Evolutionary conservation across 176 grass and related monocot species (phyloP), one percentile per base, ranked within the genome.

Genomic region (Juncus effusus): DNA sequence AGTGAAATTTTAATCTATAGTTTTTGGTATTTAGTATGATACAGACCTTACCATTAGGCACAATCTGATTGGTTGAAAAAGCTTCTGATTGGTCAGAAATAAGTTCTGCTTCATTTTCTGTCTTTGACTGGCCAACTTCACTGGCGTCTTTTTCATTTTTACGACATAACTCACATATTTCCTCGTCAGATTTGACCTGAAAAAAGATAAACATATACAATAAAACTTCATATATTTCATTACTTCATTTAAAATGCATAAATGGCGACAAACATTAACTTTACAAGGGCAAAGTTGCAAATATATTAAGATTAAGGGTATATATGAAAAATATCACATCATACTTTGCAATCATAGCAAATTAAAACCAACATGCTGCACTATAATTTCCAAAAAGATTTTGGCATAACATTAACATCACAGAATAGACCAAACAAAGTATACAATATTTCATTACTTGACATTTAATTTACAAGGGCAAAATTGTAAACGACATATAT

Each of bases 341-440:
- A 9, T 47, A 95, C 90, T 82, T 83, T 81, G 64, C 90, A 85
- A 36, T 49, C 59, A 11, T 65, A 65, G 60, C 94, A 99, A 19
- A 90, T 80, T 80, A 99, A 73, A 63, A 90, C 85, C 58, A 93
- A 69, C 85, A 93, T 99, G 64, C 94, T 82, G 49, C 94, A 93
- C 41, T 82, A 28, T 28, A 28, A 28, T 28, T 28, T 28, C 19
- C 19, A 28, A 28, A 28, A 28, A 28, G 19, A 28, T 28, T 28
- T 28, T 28, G 19, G 19, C 19, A 28, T 28, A 28, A 28, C 19
- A 28, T 28, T 28, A 28, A 28, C 19, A 28, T 28, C 19, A 28
- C 19, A 28, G 19, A 28, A 28, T 28, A 28, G 19, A 28, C 19
- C 19, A 28, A 28, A 28, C 19, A 28, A 28, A 28, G 19, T 28